Evolutionary conservation across 2,329 filamentous ascomycete species (phyloP), one percentile per base, ranked within the genome.

Genomic region (Colletotrichum gigasporum): DNA sequence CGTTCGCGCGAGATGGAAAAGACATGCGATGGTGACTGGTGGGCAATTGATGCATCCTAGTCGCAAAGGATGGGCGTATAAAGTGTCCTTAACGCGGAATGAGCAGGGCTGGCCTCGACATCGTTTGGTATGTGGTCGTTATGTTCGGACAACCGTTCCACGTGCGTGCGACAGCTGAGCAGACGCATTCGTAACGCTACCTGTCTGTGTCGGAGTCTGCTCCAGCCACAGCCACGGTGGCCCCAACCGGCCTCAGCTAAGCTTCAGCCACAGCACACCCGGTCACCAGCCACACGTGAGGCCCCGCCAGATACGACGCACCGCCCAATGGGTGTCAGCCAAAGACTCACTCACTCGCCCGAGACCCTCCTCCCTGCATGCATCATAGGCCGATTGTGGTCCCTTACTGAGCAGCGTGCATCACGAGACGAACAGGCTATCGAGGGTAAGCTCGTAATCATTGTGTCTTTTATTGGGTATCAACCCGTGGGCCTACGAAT

Each of bases 331-430:
- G 34, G 7, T 26, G 35, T 10, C 10, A 10, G 16, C 20, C 16
- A 28, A 55, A 65, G 62, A 65, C 56, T 65, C 62, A 65, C 50
- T 45, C 44, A 44, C 10, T n/a, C n/a, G n/a, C n/a, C n/a, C 28
- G 14, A 39, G 8, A 4, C 16, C 14, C 5, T n/a, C 34, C 5
- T 24, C 30, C 12, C 20, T 51, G n/a, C 48, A 55, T 5, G 16
- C 14, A 58, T n/a, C n/a, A n/a, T n/a, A n/a, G n/a, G n/a, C n/a
- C n/a, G n/a, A n/a, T n/a, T n/a, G n/a, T n/a, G 3, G 22, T 30
- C 24, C 18, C 28, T 35, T 20, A 42, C 10, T 28, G 20, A 24
- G 8, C 16, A 30, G 35, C 50, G n/a, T n/a, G n/a, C n/a, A 26
- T 53, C 34, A 53, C 32, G 32, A 53, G 22, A 51, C 2, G 6